Evolutionary conservation across 306 rosid species (phyloP).

Genomic region (Vachellia pachyceras): DNA sequence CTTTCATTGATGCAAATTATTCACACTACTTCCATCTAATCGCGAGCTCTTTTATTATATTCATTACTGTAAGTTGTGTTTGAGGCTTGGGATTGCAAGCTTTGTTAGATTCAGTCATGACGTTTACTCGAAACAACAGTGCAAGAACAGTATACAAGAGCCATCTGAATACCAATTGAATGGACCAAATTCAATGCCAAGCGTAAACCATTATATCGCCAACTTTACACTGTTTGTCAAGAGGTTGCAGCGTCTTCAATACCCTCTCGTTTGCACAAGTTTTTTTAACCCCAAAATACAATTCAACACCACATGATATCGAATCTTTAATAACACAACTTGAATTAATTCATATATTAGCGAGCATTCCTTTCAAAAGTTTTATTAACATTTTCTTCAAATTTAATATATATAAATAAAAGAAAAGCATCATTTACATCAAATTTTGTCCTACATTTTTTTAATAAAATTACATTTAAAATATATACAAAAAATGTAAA

Average conservation of each 20-base stretch:
- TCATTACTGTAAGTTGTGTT: background rate
- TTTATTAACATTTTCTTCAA: too few species aligned
- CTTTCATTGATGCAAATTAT: constrained; percentile 20
- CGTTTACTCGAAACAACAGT: background rate
- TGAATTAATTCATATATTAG: too few species aligned
- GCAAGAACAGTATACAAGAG: background rate
- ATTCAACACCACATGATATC: background rate
- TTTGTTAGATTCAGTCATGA: background rate
- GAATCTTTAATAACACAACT: too few species aligned
- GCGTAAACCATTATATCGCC: background rate
- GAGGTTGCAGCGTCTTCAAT: background rate
- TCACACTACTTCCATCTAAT: background rate
- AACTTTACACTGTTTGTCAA: background rate
- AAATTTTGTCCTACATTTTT: too few species aligned
- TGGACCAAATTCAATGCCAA: background rate
- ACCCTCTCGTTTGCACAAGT: background rate
- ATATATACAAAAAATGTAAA: too few species aligned
- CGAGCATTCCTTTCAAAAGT: too few species aligned
- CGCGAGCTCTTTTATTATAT: background rate
- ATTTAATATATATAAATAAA: too few species aligned
- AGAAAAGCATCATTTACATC: too few species aligned
- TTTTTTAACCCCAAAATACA: too few species aligned
- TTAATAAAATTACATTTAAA: too few species aligned
- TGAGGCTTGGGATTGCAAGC: background rate
- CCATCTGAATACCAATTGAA: background rate